Conservation (phyloP, 2,329 filamentous ascomycete genomes). For the Fusarium armeniacum region DNA sequence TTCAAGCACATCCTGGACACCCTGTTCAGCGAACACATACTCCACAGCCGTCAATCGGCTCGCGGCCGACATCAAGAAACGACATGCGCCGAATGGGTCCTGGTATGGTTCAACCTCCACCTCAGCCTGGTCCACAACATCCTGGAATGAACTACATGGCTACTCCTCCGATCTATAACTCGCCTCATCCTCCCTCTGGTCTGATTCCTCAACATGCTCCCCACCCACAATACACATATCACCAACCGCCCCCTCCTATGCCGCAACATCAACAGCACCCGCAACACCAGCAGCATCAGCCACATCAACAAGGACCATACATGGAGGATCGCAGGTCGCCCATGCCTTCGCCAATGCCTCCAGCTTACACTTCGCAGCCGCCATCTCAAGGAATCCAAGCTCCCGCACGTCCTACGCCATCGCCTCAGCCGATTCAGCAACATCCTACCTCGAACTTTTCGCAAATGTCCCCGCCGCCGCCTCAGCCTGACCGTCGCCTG, state of each 20-base stretch:
- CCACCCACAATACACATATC: constrained; percentile 44
- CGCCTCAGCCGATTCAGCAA: constrained; percentile 70
- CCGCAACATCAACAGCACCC: constrained; percentile 53
- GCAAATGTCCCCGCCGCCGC: constrained; percentile 67
- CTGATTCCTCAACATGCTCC: constrained; percentile 46
- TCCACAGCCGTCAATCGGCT: constrained; percentile 80
- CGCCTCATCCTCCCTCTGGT: constrained; percentile 52
- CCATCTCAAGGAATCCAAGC: constrained; percentile 63
- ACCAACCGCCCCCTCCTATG: constrained; percentile 38
- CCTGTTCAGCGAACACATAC: constrained; percentile 77
- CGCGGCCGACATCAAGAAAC: constrained; percentile 79
- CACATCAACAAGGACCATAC: constrained; percentile 67
- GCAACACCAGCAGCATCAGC: background rate
- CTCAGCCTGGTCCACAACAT: constrained; percentile 68
- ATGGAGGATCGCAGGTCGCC: constrained; percentile 72
- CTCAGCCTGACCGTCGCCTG: constrained; percentile 60
- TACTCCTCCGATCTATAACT: constrained; percentile 87
- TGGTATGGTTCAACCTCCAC: constrained; percentile 73
- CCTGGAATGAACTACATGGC: constrained; percentile 84
- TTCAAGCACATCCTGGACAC: constrained; percentile 62
- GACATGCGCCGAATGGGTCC: constrained; percentile 82
- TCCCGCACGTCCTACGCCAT: constrained; percentile 66
- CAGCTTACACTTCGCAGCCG: constrained; percentile 72
- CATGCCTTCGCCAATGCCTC: constrained; percentile 77
- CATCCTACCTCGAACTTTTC: constrained; percentile 64